A percentile compares a stretch with the other conserved stretches of the same genome.
phyloP scores from a whole-genome alignment of 2,329 filamentous ascomycete genomes.

The Atkinsonella texensis region DNA sequence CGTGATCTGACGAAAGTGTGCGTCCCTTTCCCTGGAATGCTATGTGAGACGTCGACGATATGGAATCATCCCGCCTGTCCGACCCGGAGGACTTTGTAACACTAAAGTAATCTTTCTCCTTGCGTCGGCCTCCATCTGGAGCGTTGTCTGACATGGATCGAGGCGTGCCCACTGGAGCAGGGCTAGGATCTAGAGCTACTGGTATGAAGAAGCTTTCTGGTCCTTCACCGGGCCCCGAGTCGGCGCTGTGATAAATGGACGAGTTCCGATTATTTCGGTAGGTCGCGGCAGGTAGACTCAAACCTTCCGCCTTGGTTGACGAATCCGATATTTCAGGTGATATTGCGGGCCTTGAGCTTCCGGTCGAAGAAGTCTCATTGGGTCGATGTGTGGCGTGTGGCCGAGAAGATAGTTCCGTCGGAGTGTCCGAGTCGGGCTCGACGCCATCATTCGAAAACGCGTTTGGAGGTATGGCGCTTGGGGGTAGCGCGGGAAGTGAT shows the following conservation, averaged over 20 bases:
- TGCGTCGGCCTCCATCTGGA: constrained; percentile 32
- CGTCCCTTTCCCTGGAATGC: constrained; percentile 79
- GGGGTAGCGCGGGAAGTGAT: constrained; percentile 80
- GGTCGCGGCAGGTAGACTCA: constrained; percentile 60
- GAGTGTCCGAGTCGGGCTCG: constrained; percentile 51
- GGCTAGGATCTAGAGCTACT: constrained; percentile 60
- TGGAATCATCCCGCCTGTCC: constrained; percentile 37
- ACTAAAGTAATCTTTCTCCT: constrained; percentile 50
- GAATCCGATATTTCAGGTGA: constrained; percentile 42
- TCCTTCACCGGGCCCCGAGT: constrained; percentile 35
- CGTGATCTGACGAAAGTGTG: constrained; percentile 42
- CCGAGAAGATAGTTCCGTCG: constrained; percentile 56
- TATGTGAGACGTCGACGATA: constrained; percentile 68
- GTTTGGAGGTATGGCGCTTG: constrained; percentile 53
- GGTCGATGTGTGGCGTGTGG: constrained; percentile 39
- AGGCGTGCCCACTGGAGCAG: constrained; percentile 42
- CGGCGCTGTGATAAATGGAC: constrained; percentile 42
- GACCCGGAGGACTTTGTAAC: constrained; percentile 27
- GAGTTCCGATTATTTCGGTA: constrained; percentile 73
- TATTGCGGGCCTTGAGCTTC: constrained; percentile 37
- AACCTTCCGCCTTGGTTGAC: constrained; percentile 37
- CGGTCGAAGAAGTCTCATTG: constrained; percentile 43
- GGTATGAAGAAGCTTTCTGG: constrained; percentile 66
- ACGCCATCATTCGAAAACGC: constrained; percentile 49
- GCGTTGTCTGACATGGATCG: constrained; percentile 38